A percentile compares a stretch with the other conserved stretches of the same genome.
phyloP scores from a whole-genome alignment of 805 yeast genomes.

The Cyberlindnera xylosilytica region DNA sequence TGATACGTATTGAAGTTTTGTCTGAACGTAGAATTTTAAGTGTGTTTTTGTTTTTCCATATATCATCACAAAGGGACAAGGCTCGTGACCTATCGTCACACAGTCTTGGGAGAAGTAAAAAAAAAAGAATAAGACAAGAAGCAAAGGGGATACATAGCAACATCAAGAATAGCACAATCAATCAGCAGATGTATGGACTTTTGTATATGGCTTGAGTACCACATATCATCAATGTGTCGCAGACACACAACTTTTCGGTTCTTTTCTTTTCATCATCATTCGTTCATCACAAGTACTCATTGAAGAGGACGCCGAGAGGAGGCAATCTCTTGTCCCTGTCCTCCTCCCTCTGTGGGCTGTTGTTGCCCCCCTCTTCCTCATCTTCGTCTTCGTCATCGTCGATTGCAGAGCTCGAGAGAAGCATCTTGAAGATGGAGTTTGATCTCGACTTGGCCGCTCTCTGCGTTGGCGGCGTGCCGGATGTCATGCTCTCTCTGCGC shows the following conservation, averaged over 20 bases:
- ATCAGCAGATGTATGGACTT: no score
- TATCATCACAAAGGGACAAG: no score
- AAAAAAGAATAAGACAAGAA: neutral
- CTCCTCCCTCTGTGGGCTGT: neutral
- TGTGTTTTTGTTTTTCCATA: no score
- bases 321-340: conserved; percentile 13
- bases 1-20: no score
- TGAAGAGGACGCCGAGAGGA: conserved; percentile 20
- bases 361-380: conserved; percentile 1
- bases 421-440: conserved; percentile 12
- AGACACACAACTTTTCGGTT: no score
- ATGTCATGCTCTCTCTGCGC: conserved; percentile 8
- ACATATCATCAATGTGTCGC: no score
- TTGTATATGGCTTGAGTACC: no score
- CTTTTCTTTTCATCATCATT: conserved; percentile 6
- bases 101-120: neutral
- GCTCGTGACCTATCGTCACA: neutral
- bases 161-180: no score
- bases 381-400: conserved; percentile 19
- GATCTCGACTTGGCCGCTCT: conserved; percentile 9
- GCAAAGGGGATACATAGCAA: no score
- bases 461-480: neutral
- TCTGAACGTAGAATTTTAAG: no score
- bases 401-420: conserved; percentile 8
- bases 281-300: conserved; percentile 16